A percentile compares a stretch with the other conserved stretches of the same genome.
Evolutionary conservation across 768 basidiomycete species (phyloP).

Genomic region (Royoungia palumana): DNA sequence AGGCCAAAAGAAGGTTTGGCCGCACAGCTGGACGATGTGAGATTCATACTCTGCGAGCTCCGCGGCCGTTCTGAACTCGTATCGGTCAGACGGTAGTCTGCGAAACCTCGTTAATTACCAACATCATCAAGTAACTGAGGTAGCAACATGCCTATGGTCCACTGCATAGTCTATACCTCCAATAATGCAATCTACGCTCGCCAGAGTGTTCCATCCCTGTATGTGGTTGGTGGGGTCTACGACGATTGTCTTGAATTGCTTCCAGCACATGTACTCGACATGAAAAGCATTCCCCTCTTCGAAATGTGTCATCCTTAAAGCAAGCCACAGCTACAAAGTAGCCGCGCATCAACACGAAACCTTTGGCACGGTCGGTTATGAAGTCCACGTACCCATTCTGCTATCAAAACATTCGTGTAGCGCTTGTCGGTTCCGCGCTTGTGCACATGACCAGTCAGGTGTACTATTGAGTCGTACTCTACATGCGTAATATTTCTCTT

Average conservation of each 20-base stretch:
- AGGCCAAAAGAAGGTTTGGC: slow-evolving; percentile 4
- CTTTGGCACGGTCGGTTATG: no score
- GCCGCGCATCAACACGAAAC: no score
- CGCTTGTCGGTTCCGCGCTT: neutral
- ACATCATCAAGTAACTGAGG: no score
- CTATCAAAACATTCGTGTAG: neutral
- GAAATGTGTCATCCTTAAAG: neutral
- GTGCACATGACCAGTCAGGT: neutral
- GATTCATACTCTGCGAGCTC: neutral
- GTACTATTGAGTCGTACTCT: neutral
- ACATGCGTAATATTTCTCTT: neutral
- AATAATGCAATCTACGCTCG: neutral
- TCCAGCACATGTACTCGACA: neutral
- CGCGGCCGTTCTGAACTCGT: no score
- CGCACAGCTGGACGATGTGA: neutral
- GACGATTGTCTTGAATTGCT: neutral
- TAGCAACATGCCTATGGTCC: no score
- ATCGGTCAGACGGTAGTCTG: no score
- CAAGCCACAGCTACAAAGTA: neutral
- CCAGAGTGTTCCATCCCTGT: neutral
- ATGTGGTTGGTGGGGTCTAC: neutral
- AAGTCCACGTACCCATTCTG: neutral
- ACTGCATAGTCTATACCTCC: neutral
- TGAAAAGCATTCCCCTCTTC: neutral
- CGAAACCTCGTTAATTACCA: no score